phyloP scores from a whole-genome alignment of 139 green algal species.

The Coccomyxa sp. region DNA sequence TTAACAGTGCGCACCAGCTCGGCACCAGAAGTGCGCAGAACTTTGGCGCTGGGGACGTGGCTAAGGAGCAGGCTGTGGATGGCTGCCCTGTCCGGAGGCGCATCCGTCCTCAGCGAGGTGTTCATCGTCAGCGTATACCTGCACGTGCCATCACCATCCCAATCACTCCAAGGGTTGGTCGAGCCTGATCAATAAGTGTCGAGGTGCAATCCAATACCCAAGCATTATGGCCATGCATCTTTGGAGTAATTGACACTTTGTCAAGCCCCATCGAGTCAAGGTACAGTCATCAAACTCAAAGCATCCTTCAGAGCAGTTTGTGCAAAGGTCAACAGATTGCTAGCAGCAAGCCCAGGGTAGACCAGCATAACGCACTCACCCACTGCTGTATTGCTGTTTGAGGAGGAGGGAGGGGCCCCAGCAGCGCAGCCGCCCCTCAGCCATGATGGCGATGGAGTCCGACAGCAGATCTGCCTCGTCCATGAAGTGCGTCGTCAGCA shows the following conservation, averaged over 20 bases:
- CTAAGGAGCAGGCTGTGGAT: neutral
- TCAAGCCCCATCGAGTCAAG: no score
- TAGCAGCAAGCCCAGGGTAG: no score
- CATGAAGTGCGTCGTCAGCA: conserved; percentile 40
- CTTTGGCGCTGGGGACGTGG: neutral
- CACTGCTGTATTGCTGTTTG: conserved; percentile 18
- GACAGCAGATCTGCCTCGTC: conserved; percentile 38
- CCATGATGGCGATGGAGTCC: conserved; percentile 31
- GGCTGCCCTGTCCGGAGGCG: neutral
- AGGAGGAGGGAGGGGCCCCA: conserved; percentile 11
- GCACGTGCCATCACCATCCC: neutral
- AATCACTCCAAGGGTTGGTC: no score
- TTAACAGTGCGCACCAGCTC: conserved; percentile 2
- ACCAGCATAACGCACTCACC: neutral
- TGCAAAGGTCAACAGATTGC: no score
- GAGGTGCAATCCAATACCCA: no score
- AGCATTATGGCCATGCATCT: no score
- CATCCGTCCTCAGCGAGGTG: neutral
- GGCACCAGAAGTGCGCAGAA: conserved; percentile 4
- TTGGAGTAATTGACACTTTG: no score
- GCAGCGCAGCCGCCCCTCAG: conserved; percentile 16
- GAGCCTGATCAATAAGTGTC: no score
- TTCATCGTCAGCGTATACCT: neutral
- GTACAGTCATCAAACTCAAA: no score
- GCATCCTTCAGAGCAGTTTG: no score